Base-by-base conservation (phyloP, 2,329 filamentous ascomycete species). In the Chalaropsis ovoidea region DNA sequence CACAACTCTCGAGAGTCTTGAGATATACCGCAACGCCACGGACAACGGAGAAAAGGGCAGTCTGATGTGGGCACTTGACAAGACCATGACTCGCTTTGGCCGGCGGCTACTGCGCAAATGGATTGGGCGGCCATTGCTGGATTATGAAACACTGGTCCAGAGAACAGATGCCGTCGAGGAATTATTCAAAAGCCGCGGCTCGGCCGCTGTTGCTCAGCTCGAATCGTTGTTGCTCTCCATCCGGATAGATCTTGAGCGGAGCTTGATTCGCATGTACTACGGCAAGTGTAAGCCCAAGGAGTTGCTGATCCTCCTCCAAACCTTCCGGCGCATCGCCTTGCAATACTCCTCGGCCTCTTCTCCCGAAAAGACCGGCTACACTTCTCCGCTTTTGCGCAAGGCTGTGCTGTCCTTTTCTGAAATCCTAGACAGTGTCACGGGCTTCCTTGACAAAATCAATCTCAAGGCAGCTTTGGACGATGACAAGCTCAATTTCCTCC, bases 401-500 rank as follows among this genome's bases (percentile, higher is more conserved):
- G 87, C 91, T 13, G 82, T 97, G 67, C 82, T 82, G 27, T 82
- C 85, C 8, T 80, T 99, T 5, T 93, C 94, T 0, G 81, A 79
- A 13, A 95, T 97, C 62, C 79, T 86, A 7, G 81, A 87, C 22
- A 83, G 86, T 19, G 83, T 97, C 4, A 79, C 89, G 19, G 80
- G 79, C 0, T 91, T 89, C 72, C 82, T 99, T 1, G 87, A 95
- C 64, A 87, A 86, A 68, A 94, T 99, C 75, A 95, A 95, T 71
- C 79, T 86, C 41, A 82, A 89, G 69, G 89, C 94, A 0, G 94
- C 93, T 0, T 87, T 86, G 61, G 84, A 83, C 27, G 87, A 97
- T 72, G 92, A 99, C 79, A 96, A 96, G 74, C 97, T 96, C 74
- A 80, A 82, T 43, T 99, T 99, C 79, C 96, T 99, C 74, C 84